Evolutionary conservation across 2,329 filamentous ascomycete genomes (phyloP), one percentile per base, ranked within the genome.

Genomic region (Aspergillus quadricinctus): DNA sequence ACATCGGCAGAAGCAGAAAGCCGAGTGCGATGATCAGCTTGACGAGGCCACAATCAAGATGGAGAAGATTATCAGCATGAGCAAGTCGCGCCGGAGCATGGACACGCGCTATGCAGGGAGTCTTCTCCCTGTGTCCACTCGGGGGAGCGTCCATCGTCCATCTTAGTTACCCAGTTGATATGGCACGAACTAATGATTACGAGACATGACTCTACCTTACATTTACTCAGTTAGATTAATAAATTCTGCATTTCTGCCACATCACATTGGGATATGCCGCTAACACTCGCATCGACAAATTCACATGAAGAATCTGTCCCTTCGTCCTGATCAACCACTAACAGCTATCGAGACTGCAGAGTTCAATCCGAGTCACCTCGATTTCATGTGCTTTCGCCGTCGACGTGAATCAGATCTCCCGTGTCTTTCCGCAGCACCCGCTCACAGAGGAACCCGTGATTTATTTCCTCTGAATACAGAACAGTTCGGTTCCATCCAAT

Each of bases 81-180:
- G 64, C 8, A 58, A 63, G 10, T 62, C 64, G 14, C 58, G 62
- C 21, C 57, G 62, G 27, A 70, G 68, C 37, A 53, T 58, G 7
- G 69, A 71, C 17, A 52, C 64, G 14, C 62, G 63, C 23, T 69
- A 68, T 52, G 61, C 58, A 4, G 61, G 59, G 19, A 66, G 60
- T 40, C 48, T 71, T 49, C 49, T 70, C 43, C 69, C 68, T 31
- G 53, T 68, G 19, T 69, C 67, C 25, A 67, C 65, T 11, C 57
- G 61, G 17, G 66, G 54, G 8, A 67, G 67, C 23, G n/a, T n/a
- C n/a, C 23, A 23, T 11, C 51, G 37, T 3, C 54, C 55, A 9
- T 52, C 55, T 23, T 31, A 45, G 54, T 14, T 27, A 31, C 17
- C 40, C 31, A 17, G 14, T 37, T 17, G 6, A 37, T 37, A 27